Evolutionary conservation across 2,329 filamentous ascomycete genomes (phyloP).

Genomic region (Sporothrix humicola): DNA sequence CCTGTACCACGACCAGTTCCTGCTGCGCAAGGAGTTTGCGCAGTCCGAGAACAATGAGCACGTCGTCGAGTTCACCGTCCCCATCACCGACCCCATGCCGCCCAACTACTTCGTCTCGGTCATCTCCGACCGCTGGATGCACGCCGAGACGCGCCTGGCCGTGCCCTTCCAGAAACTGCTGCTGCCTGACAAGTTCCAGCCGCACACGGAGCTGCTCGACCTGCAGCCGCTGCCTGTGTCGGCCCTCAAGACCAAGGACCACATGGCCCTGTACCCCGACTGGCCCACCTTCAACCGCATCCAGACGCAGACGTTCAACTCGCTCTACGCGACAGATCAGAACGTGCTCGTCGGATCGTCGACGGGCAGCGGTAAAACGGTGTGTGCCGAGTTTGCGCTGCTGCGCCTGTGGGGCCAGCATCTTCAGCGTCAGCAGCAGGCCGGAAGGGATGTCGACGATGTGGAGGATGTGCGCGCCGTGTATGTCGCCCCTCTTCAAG

Average conservation of each 20-base stretch:
- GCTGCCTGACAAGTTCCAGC: constrained; percentile 91
- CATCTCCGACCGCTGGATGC: constrained; percentile 97
- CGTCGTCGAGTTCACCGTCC: constrained; percentile 92
- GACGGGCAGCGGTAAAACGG: constrained; percentile 93
- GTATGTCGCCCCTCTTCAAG: constrained; percentile 93
- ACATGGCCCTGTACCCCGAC: constrained; percentile 77
- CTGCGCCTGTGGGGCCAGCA: constrained; percentile 82
- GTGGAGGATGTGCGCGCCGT: constrained; percentile 81
- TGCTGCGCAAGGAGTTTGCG: constrained; percentile 89
- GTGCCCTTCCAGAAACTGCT: constrained; percentile 96
- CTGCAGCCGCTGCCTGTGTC: constrained; percentile 87
- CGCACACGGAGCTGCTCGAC: constrained; percentile 89
- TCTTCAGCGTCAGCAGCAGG: constrained; percentile 45
- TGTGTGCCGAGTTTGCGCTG: constrained; percentile 93
- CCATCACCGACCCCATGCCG: constrained; percentile 96
- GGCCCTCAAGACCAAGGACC: constrained; percentile 85
- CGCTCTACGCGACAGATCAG: constrained; percentile 86
- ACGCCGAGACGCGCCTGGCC: constrained; percentile 89
- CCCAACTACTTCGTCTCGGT: constrained; percentile 98
- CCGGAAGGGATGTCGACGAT: constrained; percentile 50
- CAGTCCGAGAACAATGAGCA: constrained; percentile 88
- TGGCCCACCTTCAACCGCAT: constrained; percentile 96
- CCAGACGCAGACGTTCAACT: constrained; percentile 96
- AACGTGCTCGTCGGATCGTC: constrained; percentile 94
- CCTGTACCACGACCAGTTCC: constrained; percentile 90